phyloP scores from a whole-genome alignment of 106 monocot genomes.

The Hemerocallis citrina region DNA sequence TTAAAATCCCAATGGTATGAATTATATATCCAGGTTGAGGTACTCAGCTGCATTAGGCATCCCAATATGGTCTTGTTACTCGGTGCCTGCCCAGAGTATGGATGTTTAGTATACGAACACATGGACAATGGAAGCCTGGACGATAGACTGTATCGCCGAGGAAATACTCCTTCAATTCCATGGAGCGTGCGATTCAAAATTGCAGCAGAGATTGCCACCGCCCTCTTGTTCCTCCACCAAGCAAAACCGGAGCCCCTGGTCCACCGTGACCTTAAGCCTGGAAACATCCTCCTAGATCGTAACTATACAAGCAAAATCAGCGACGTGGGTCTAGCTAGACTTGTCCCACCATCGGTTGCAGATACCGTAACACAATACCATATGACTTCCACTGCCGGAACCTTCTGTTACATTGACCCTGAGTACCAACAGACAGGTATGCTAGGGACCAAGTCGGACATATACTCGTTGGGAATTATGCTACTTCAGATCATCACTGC shows the following conservation, averaged over 20 bases:
- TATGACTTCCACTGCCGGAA: constrained; percentile 75
- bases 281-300: constrained; percentile 61
- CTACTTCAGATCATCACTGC: constrained; percentile 79
- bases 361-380: constrained; percentile 60
- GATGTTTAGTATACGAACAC: constrained; percentile 70
- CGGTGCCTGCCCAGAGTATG: constrained; percentile 73
- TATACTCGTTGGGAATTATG: constrained; percentile 72
- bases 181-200: constrained; percentile 70
- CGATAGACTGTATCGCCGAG: constrained; percentile 56
- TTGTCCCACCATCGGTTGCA: constrained; percentile 63
- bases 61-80: constrained; percentile 84
- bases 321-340: constrained; percentile 65
- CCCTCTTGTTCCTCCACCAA: constrained; percentile 69
- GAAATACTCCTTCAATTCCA: constrained; percentile 45
- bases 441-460: constrained; percentile 69
- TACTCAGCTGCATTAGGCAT: constrained; percentile 68
- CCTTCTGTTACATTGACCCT: constrained; percentile 90
- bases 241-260: constrained; percentile 73
- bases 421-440: constrained; percentile 93
- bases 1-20: not conserved
- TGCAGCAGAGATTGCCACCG: constrained; percentile 63
- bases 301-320: constrained; percentile 75
- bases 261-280: constrained; percentile 75
- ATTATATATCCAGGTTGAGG: constrained; percentile 21
- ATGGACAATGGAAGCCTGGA: constrained; percentile 83